Conservation (phyloP, 768 basidiomycete species). For the Tylopilus cervinicoccineus region DNA sequence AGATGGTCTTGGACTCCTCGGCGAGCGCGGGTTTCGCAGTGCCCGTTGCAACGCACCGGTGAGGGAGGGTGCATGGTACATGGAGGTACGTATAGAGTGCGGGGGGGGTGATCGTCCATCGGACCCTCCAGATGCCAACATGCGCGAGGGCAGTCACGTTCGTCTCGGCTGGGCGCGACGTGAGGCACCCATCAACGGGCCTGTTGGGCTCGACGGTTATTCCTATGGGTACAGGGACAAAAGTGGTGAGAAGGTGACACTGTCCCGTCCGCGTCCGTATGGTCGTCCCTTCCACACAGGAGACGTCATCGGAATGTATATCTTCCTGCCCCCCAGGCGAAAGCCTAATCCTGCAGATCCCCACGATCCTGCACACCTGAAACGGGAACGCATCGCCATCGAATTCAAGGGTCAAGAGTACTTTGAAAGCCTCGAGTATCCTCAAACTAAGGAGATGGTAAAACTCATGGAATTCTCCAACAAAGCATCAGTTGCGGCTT, state of each 20-base stretch:
- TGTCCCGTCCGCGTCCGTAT: slow-evolving; percentile 79
- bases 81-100: slow-evolving; percentile 80
- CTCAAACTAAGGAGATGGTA: slow-evolving; percentile 88
- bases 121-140: slow-evolving; percentile 40
- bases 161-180: slow-evolving; percentile 89
- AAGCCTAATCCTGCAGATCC: slow-evolving; percentile 57
- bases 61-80: slow-evolving; percentile 88
- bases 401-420: slow-evolving; percentile 96
- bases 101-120: slow-evolving; percentile 59
- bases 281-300: slow-evolving; percentile 71
- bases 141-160: slow-evolving; percentile 73
- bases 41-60: slow-evolving; percentile 88
- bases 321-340: slow-evolving; percentile 73
- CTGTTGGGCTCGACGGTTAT: slow-evolving; percentile 91
- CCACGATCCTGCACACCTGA: slow-evolving; percentile 76
- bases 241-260: slow-evolving; percentile 84
- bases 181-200: slow-evolving; percentile 91
- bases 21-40: slow-evolving; percentile 88
- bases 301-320: slow-evolving; percentile 91
- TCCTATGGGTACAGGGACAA: slow-evolving; percentile 90
- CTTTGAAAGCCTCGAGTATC: slow-evolving; percentile 91
- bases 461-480: slow-evolving; percentile 75
- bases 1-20: slow-evolving; percentile 71
- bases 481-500: slow-evolving; percentile 52
- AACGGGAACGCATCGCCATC: slow-evolving; percentile 89